These are phyloP conservation scores for Grigorovia humatica DNA, from an alignment of 805 yeast species.

Conservation along the genomic window DNA sequence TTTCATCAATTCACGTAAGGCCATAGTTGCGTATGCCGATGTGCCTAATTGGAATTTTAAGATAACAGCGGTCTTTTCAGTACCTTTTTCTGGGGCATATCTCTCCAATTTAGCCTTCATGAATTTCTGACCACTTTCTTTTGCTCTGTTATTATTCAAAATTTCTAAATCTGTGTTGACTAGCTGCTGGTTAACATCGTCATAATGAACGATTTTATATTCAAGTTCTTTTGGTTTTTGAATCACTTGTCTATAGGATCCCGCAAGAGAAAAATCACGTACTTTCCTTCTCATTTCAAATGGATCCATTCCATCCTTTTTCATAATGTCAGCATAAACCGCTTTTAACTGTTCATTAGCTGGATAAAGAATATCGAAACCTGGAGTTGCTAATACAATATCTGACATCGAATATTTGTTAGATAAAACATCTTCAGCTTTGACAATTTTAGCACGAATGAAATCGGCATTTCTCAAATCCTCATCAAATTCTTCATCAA, in stretches of 20 bases:
- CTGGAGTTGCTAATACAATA: constrained; percentile 93
- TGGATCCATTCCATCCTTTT: constrained; percentile 73
- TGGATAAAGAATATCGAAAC: constrained; percentile 86
- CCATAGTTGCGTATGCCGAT: constrained; percentile 96
- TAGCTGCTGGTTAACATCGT: constrained; percentile 55
- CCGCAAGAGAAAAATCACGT: constrained; percentile 83
- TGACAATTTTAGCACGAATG: constrained; percentile 62
- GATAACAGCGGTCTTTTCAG: constrained; percentile 55
- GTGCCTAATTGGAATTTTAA: constrained; percentile 69
- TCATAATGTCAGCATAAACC: constrained; percentile 65
- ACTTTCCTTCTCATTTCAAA: constrained; percentile 73
- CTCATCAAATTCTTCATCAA: constrained; percentile 53
- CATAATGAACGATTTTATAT: constrained; percentile 52
- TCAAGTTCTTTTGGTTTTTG: constrained; percentile 55
- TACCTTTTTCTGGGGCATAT: constrained; percentile 31
- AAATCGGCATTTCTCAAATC: constrained; percentile 51
- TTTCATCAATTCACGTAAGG: constrained; percentile 81
- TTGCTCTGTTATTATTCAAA: constrained; percentile 30
- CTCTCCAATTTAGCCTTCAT: constrained; percentile 26
- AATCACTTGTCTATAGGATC: constrained; percentile 72
- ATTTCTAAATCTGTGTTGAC: constrained; percentile 70
- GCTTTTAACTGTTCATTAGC: constrained; percentile 47
- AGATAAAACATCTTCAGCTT: constrained; percentile 56
- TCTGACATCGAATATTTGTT: constrained; percentile 63
- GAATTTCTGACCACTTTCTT: constrained; percentile 24